Evolutionary conservation across 768 basidiomycete species (phyloP).

Genomic region (Boletus barrowsii): DNA sequence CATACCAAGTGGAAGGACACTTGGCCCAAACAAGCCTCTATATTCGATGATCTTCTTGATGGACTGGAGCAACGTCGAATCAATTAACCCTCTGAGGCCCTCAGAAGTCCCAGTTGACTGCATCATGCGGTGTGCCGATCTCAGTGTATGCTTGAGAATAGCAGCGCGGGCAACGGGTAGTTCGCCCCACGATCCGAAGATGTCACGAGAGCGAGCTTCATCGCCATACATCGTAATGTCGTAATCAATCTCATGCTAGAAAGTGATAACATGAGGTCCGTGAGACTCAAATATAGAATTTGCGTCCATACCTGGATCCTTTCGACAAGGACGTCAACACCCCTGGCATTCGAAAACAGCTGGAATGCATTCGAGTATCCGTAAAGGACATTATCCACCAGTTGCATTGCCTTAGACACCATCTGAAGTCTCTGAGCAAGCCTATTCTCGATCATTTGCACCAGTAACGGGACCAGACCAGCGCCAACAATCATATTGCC

Average conservation of each 20-base stretch:
- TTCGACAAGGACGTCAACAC: slow-evolving; percentile 80
- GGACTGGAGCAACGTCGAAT: slow-evolving; percentile 79
- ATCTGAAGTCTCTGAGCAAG: slow-evolving; percentile 65
- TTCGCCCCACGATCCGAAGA: slow-evolving; percentile 52
- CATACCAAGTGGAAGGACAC: slow-evolving; percentile 80
- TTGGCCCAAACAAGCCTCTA: slow-evolving; percentile 80
- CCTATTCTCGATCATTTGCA: slow-evolving; percentile 84
- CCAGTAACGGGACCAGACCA: slow-evolving; percentile 83
- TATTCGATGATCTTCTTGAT: slow-evolving; percentile 87
- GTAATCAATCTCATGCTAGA: slow-evolving; percentile 63
- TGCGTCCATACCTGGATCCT: slow-evolving; percentile 71
- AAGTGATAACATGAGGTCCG: slow-evolving; percentile 9
- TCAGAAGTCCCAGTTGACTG: slow-evolving; percentile 92
- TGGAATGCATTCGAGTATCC: slow-evolving; percentile 85
- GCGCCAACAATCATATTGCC: slow-evolving; percentile 95
- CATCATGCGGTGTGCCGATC: slow-evolving; percentile 97
- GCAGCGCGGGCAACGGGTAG: slow-evolving; percentile 72
- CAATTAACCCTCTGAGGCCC: slow-evolving; percentile 90
- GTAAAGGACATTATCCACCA: slow-evolving; percentile 91
- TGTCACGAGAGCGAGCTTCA: slow-evolving; percentile 41
- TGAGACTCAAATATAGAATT: neutral
- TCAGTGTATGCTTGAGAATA: slow-evolving; percentile 85
- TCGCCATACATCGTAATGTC: slow-evolving; percentile 57
- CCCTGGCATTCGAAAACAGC: slow-evolving; percentile 79
- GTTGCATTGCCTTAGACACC: slow-evolving; percentile 86